Evolutionary conservation across 1,284 basidiomycete species (phyloP).

Genomic region (Boletus sp.): DNA sequence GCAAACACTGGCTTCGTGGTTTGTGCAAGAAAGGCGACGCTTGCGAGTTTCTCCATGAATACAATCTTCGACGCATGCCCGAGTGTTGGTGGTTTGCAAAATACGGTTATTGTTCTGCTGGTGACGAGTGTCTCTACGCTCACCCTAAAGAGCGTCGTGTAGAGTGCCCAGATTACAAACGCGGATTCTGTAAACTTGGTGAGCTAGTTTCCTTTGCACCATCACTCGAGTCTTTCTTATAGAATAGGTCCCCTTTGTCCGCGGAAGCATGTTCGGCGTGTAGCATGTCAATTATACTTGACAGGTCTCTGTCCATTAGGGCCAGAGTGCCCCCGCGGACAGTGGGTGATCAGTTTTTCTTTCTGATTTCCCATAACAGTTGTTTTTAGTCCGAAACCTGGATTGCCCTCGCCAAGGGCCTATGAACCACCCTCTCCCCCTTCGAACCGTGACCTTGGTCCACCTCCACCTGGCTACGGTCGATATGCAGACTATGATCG

Average conservation of each 20-base stretch:
- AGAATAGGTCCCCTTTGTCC: constrained; percentile 79
- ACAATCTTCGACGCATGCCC: constrained; percentile 98
- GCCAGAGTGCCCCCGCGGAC: constrained; percentile 84
- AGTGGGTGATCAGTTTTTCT: constrained; percentile 56
- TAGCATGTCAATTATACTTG: constrained; percentile 88
- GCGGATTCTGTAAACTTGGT: constrained; percentile 95
- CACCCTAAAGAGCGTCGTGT: constrained; percentile 94
- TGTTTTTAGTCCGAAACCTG: constrained; percentile 63
- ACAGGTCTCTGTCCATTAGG: constrained; percentile 97
- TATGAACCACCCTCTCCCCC: constrained; percentile 79
- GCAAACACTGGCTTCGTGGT: constrained; percentile 98
- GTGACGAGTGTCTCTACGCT: constrained; percentile 97
- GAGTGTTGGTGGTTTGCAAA: constrained; percentile 99
- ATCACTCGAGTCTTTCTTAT: neutral
- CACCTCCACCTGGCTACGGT: constrained; percentile 89
- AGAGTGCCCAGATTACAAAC: constrained; percentile 93
- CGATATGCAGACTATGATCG: constrained; percentile 81
- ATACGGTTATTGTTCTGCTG: constrained; percentile 96
- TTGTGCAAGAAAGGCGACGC: constrained; percentile 98
- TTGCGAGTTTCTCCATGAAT: constrained; percentile 99
- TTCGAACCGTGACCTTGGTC: constrained; percentile 75
- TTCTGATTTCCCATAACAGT: constrained; percentile 20
- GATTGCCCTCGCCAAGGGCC: constrained; percentile 64
- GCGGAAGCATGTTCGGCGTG: constrained; percentile 88
- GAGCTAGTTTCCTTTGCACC: constrained; percentile 25